phyloP scores from a whole-genome alignment of 2,329 filamentous ascomycete species.

The Knoxdaviesia proteae region DNA sequence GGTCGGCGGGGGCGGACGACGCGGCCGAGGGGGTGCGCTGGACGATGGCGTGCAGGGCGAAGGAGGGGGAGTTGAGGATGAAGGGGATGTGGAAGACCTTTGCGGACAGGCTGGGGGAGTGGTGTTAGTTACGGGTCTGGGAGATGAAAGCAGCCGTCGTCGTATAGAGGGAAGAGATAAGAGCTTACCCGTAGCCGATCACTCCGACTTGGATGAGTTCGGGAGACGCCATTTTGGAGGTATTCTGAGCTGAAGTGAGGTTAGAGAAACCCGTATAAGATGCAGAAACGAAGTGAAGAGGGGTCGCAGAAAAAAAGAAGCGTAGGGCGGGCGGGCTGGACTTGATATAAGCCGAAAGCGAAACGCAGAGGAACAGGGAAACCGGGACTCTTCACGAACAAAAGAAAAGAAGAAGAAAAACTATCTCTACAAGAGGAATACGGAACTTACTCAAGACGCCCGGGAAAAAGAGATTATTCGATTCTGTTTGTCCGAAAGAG shows the following conservation, averaged over 20 bases:
- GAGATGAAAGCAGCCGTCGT: constrained; percentile 1
- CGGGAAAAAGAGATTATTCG: too few relatives aligned
- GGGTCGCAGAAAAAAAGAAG: too few relatives aligned
- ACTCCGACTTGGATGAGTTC: constrained; percentile 25
- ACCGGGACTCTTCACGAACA: too few relatives aligned
- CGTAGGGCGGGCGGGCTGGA: too few relatives aligned
- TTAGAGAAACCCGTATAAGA: too few relatives aligned
- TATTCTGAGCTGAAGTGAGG: neutral
- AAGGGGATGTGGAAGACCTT: constrained; percentile 76
- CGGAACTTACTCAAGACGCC: too few relatives aligned
- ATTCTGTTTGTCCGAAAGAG: neutral
- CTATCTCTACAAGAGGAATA: too few relatives aligned
- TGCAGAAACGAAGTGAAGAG: too few relatives aligned
- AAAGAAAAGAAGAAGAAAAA: too few relatives aligned
- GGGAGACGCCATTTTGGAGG: neutral
- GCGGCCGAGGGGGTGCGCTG: constrained; percentile 46
- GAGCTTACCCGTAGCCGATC: constrained; percentile 27
- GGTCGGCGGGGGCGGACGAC: constrained; percentile 47
- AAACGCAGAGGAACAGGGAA: too few relatives aligned
- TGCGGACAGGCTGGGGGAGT: constrained; percentile 30
- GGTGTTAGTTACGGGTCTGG: constrained; percentile 5
- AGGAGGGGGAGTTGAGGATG: constrained; percentile 38
- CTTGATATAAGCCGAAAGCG: too few relatives aligned
- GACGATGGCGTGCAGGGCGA: constrained; percentile 54
- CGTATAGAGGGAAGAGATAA: neutral